A percentile compares a stretch with the other conserved stretches of the same genome.
Evolutionary conservation across 352 stramenopile genomes (phyloP).

Genomic region (Blastocystis sp.): DNA sequence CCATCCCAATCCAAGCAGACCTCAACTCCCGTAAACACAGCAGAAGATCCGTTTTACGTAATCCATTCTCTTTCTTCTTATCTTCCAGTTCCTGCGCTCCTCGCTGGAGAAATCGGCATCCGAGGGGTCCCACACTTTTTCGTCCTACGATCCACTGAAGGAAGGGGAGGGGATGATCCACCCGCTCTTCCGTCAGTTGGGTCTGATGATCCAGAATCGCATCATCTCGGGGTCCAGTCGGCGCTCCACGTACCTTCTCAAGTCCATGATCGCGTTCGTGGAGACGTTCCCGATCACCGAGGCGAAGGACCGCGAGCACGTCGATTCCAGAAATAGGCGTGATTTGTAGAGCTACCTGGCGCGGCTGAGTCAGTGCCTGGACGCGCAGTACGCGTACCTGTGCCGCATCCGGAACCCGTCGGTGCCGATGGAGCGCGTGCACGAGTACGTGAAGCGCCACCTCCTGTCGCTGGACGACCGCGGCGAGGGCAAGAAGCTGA

Average conservation of each 20-base stretch:
- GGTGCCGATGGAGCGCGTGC: conserved; percentile 36
- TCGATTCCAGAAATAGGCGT: not conserved
- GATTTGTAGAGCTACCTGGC: not conserved
- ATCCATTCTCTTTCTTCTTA: not conserved
- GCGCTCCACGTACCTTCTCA: conserved; percentile 17
- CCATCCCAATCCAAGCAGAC: not conserved
- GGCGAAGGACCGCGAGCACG: not conserved
- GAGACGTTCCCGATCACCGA: not conserved
- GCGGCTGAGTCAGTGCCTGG: conserved; percentile 1
- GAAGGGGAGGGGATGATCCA: not conserved
- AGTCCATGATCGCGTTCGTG: not conserved
- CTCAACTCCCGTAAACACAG: not conserved
- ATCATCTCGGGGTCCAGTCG: conserved; percentile 11
- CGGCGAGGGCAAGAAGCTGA: not conserved
- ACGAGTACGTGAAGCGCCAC: not conserved
- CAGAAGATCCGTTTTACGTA: not conserved
- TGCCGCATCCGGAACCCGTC: conserved; percentile 6
- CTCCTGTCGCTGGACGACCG: not conserved
- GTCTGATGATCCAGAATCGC: conserved; percentile 38
- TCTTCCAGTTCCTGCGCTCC: not conserved
- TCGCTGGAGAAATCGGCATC: not conserved
- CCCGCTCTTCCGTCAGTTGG: conserved; percentile 33
- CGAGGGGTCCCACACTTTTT: not conserved
- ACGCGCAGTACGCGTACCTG: conserved; percentile 20
- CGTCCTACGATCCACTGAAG: not conserved